A percentile compares a stretch with the other conserved stretches of the same genome.
Evolutionary conservation across 148 eudicot genomes (phyloP).

Genomic region (Vaccinium vitisidaea): DNA sequence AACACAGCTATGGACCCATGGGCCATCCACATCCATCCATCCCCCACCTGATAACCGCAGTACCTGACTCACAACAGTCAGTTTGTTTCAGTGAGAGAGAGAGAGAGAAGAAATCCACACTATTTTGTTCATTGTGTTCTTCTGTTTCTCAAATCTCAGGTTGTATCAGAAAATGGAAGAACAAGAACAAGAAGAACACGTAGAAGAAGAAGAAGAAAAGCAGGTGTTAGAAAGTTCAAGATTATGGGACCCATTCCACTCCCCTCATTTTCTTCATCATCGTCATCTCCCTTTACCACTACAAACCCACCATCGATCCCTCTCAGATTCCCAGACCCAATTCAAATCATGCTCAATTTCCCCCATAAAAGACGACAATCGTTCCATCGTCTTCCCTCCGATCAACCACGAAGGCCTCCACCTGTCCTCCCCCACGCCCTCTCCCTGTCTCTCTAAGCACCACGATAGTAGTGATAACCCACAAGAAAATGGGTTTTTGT

Average conservation of each 20-base stretch:
- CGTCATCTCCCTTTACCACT: background rate
- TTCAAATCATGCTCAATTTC: background rate
- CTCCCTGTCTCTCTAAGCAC: background rate
- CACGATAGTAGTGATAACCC: background rate
- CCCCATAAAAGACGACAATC: background rate
- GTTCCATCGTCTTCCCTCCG: conserved; percentile 38
- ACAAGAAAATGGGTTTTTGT: background rate
- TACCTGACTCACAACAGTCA: background rate
- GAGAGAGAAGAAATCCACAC: background rate
- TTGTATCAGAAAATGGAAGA: conserved; percentile 13
- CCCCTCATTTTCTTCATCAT: background rate
- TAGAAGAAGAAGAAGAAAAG: background rate
- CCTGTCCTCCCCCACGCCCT: background rate
- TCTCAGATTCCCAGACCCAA: conserved; percentile 18
- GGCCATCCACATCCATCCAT: background rate
- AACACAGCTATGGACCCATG: background rate
- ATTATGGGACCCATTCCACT: background rate
- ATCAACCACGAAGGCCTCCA: conserved; percentile 49
- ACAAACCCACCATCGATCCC: conserved; percentile 1
- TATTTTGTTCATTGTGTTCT: background rate
- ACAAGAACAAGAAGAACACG: background rate
- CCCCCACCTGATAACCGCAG: background rate
- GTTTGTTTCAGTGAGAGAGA: background rate
- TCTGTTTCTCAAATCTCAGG: background rate
- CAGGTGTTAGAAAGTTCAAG: background rate